These are phyloP conservation scores for Clavariopsis aquatica DNA, from an alignment of 495 filamentous ascomycete species.

Conservation along the genomic window DNA sequence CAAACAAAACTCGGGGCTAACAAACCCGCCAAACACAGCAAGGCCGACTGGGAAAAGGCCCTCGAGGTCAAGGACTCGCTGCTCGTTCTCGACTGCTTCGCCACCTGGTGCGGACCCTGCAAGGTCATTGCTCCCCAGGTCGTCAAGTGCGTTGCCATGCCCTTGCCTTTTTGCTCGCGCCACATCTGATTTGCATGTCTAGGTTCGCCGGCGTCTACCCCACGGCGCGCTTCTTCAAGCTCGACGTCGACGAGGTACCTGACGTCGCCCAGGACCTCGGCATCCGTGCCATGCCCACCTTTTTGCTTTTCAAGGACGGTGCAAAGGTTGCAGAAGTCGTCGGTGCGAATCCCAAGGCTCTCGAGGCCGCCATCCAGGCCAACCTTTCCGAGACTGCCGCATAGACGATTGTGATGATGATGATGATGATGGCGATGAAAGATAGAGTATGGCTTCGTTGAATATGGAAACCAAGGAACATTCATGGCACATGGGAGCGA, in stretches of 20 bases:
- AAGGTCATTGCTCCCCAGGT: slow-evolving; percentile 80
- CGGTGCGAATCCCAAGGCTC: slow-evolving; percentile 73
- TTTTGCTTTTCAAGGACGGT: slow-evolving; percentile 80
- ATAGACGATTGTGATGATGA: too few species aligned
- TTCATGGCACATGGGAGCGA: neutral
- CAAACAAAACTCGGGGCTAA: slow-evolving; percentile 6
- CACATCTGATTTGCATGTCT: slow-evolving; percentile 7
- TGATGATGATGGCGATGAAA: too few species aligned
- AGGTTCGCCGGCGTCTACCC: slow-evolving; percentile 59
- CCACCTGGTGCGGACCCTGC: slow-evolving; percentile 94
- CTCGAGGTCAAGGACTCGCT: slow-evolving; percentile 54
- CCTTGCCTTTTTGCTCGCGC: slow-evolving; percentile 28
- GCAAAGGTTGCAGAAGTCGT: slow-evolving; percentile 68
- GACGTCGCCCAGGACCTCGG: slow-evolving; percentile 76
- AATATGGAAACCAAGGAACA: neutral
- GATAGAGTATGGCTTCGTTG: slow-evolving; percentile 5
- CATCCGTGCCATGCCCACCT: slow-evolving; percentile 95
- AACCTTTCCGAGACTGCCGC: slow-evolving; percentile 10
- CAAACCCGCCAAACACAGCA: slow-evolving; percentile 49
- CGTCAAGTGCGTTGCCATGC: slow-evolving; percentile 54
- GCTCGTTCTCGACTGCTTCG: slow-evolving; percentile 84
- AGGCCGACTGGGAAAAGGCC: slow-evolving; percentile 61
- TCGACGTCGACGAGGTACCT: slow-evolving; percentile 85
- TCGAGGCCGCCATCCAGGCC: slow-evolving; percentile 57
- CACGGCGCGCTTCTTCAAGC: slow-evolving; percentile 75